Base-by-base conservation (phyloP, 192 early-diverging fungal species). In the Gamsiella multidivaricata region DNA sequence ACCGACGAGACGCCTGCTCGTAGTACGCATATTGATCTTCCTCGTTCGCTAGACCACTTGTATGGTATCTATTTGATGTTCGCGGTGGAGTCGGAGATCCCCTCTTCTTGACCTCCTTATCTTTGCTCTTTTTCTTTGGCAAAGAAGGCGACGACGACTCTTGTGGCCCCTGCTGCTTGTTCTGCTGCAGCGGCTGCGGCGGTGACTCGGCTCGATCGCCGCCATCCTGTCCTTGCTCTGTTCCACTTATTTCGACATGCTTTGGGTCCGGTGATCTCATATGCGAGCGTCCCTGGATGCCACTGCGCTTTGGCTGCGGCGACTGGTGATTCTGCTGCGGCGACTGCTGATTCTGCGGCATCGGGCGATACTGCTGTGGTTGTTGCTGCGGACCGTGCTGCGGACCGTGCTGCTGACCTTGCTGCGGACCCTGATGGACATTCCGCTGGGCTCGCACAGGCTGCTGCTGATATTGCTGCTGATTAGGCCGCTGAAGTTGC, bases 11-110 rank as follows among this genome's bases (percentile, higher is more conserved):
- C 25, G 54, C 42, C 25, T 34, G 43, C 20, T 43, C 23, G 43
- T 52, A 59, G 49, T 58, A 69, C 11, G n/a, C 20, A 31, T 66
- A 66, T 28, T 66, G 65, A 26, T 66, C 65, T n/a, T 32, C 54
- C 0, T 66, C 65, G 15, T 46, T 18, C 45, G 45, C n/a, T 12
- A 39, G n/a, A n/a, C n/a, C n/a, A n/a, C n/a, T n/a, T n/a, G n/a
- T n/a, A n/a, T n/a, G n/a, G n/a, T n/a, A n/a, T n/a, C n/a, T n/a
- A n/a, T n/a, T n/a, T 46, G 43, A 20, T 15, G 14, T 46, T 14
- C 43, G 15, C 22, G 43, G 22, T 14, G 15, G 17, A 46, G 4
- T 14, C 17, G 15, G 17, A 2, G 12, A 26, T 2, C 25, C 50
- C 26, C 3, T 52, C 50, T 25, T 52, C 25, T 25, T 52, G 50